Conservation (phyloP, 345 rosid species). For the Nasturtium officinale region DNA sequence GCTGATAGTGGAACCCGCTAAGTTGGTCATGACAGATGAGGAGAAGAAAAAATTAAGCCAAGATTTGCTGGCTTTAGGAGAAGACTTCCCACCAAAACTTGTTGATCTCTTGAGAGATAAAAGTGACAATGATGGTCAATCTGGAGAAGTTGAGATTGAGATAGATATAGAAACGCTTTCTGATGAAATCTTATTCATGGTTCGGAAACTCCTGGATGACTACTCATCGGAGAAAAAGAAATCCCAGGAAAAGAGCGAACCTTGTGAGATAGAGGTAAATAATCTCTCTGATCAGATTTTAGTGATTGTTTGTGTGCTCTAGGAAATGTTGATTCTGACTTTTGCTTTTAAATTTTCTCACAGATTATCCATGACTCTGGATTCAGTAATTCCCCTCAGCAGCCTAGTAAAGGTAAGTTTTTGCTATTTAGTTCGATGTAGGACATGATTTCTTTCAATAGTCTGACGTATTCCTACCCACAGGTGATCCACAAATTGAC, state of each 20-base stretch:
- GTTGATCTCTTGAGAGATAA: slow-evolving; percentile 72
- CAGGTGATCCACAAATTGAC: slow-evolving; percentile 64
- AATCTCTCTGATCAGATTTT: slow-evolving; percentile 12
- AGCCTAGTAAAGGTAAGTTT: slow-evolving; percentile 63
- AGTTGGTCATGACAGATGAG: slow-evolving; percentile 52
- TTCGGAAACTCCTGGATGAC: slow-evolving; percentile 75
- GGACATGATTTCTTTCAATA: slow-evolving; percentile 3
- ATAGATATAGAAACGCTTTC: slow-evolving; percentile 76
- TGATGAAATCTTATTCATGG: slow-evolving; percentile 63
- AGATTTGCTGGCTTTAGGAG: slow-evolving; percentile 60
- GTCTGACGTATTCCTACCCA: slow-evolving; percentile 33
- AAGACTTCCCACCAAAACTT: slow-evolving; percentile 75
- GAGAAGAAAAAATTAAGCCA: slow-evolving; percentile 61
- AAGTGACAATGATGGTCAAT: slow-evolving; percentile 54
- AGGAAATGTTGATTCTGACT: slow-evolving; percentile 28
- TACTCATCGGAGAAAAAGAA: slow-evolving; percentile 58
- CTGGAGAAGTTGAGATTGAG: slow-evolving; percentile 79
- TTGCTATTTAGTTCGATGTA: not conserved
- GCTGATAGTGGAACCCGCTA: slow-evolving; percentile 48
- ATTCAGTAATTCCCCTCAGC: slow-evolving; percentile 65
- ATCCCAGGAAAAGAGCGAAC: slow-evolving; percentile 56
- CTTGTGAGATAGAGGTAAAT: slow-evolving; percentile 80
- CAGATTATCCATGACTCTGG: slow-evolving; percentile 73
- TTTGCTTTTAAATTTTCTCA: slow-evolving; percentile 33
- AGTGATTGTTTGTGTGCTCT: slow-evolving; percentile 21